Conservation (phyloP, 2,329 filamentous ascomycete genomes). For the Kalmusia sp. region DNA sequence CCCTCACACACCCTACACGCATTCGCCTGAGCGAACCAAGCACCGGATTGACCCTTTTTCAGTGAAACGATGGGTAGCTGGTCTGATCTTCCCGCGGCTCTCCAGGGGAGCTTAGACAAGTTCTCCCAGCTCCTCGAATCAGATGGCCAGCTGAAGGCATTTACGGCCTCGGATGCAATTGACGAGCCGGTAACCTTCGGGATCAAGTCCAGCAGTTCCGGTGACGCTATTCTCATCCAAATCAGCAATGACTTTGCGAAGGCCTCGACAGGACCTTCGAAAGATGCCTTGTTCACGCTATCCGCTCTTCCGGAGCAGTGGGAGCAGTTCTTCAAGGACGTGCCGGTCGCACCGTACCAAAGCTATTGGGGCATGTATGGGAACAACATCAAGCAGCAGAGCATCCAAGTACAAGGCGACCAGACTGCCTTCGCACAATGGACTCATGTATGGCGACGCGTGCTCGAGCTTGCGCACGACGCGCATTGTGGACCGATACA, state of each 20-base stretch:
- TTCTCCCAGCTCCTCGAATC: conserved; percentile 40
- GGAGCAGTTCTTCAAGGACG: conserved; percentile 54
- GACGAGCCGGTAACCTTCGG: conserved; percentile 41
- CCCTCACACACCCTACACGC: neutral
- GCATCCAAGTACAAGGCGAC: conserved; percentile 56
- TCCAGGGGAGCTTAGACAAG: conserved; percentile 40
- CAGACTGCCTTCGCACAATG: conserved; percentile 53
- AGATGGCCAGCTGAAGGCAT: conserved; percentile 44
- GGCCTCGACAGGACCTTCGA: conserved; percentile 33
- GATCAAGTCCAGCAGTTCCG: conserved; percentile 43
- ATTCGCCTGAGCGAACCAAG: neutral
- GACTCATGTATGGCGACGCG: conserved; percentile 56
- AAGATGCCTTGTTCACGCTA: conserved; percentile 48
- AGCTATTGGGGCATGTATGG: conserved; percentile 56
- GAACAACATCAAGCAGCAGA: conserved; percentile 59
- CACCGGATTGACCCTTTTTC: neutral
- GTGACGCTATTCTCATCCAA: conserved; percentile 42
- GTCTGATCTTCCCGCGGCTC: conserved; percentile 41
- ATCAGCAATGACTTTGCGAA: conserved; percentile 39
- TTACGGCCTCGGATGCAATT: conserved; percentile 44
- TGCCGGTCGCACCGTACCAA: conserved; percentile 53
- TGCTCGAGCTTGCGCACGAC: conserved; percentile 57
- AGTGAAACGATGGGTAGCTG: conserved; percentile 35
- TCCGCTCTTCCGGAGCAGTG: conserved; percentile 54
- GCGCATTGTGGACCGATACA: conserved; percentile 54